Evolutionary conservation across 148 eudicot genomes (phyloP).

Genomic region (Rhododendron mucronatum): DNA sequence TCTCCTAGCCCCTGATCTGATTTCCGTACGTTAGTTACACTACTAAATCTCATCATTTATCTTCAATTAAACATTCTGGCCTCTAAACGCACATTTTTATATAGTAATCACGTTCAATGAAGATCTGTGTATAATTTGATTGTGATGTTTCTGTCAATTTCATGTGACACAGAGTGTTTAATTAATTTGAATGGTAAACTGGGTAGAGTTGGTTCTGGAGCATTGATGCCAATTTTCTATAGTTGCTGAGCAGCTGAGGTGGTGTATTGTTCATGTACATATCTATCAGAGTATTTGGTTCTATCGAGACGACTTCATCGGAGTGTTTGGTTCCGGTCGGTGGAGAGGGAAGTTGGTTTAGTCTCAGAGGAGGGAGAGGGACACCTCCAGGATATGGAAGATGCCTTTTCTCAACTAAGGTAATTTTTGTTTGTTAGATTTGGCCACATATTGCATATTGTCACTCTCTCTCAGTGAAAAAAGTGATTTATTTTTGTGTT

Average conservation of each 20-base stretch:
- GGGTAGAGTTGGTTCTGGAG: not conserved
- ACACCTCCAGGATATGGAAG: not conserved
- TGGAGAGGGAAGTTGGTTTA: slow-evolving; percentile 15
- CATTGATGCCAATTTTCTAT: not conserved
- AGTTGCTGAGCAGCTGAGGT: not conserved
- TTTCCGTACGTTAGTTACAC: slow-evolving; percentile 11
- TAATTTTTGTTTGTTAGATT: not conserved
- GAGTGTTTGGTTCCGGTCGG: not conserved
- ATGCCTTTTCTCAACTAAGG: not conserved
- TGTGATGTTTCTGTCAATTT: slow-evolving; percentile 5
- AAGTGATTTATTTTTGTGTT: not conserved
- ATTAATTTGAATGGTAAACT: slow-evolving; percentile 1
- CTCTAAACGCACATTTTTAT: not conserved
- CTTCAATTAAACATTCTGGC: slow-evolving; percentile 7
- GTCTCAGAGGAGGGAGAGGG: not conserved
- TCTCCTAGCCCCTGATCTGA: slow-evolving; percentile 28
- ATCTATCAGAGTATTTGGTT: not conserved
- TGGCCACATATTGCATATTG: slow-evolving; percentile 5
- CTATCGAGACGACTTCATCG: not conserved
- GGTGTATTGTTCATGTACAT: not conserved
- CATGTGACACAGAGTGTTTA: not conserved
- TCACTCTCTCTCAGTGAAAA: not conserved
- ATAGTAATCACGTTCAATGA: not conserved
- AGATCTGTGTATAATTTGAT: slow-evolving; percentile 6
- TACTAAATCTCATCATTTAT: not conserved